Percentiles rank a stretch among this genome's conserved stretches.
Evolutionary conservation across 495 filamentous ascomycete species (phyloP).

Genomic region (Neurospora discreta): DNA sequence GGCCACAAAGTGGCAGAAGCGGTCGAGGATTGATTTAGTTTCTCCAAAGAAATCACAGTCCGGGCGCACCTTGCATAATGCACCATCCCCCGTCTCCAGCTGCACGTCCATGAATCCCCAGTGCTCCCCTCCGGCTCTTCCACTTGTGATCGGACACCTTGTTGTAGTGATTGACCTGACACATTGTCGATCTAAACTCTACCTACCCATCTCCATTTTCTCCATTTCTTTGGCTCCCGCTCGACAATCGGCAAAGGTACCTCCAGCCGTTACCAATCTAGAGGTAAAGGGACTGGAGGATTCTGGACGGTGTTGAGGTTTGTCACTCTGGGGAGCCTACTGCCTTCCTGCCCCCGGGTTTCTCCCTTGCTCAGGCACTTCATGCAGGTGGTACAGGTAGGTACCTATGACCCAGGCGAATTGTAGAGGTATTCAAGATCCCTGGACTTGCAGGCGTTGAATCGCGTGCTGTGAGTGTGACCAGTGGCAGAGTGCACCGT

Average conservation of each 20-base stretch:
- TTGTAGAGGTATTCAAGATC: not conserved
- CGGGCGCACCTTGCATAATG: not conserved
- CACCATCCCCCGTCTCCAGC: not conserved
- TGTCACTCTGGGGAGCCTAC: not conserved
- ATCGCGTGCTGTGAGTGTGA: not conserved
- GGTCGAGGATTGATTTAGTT: not conserved
- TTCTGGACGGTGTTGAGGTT: not conserved
- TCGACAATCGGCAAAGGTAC: not conserved
- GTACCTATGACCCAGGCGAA: not conserved
- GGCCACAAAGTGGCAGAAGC: not conserved
- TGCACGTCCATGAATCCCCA: not conserved
- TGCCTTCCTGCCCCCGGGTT: too few relatives aligned
- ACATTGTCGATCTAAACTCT: not conserved
- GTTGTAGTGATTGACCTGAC: not conserved
- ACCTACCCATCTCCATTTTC: not conserved
- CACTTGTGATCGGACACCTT: not conserved
- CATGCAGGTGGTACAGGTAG: not conserved
- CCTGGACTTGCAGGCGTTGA: not conserved
- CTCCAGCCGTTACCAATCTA: not conserved
- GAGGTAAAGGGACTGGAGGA: not conserved
- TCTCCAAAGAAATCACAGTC: not conserved
- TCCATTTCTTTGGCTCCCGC: not conserved
- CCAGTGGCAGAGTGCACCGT: not conserved
- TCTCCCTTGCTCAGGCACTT: not conserved
- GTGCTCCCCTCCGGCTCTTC: not conserved